phyloP scores from a whole-genome alignment of 768 basidiomycete genomes.

The Serendipita sp. region DNA sequence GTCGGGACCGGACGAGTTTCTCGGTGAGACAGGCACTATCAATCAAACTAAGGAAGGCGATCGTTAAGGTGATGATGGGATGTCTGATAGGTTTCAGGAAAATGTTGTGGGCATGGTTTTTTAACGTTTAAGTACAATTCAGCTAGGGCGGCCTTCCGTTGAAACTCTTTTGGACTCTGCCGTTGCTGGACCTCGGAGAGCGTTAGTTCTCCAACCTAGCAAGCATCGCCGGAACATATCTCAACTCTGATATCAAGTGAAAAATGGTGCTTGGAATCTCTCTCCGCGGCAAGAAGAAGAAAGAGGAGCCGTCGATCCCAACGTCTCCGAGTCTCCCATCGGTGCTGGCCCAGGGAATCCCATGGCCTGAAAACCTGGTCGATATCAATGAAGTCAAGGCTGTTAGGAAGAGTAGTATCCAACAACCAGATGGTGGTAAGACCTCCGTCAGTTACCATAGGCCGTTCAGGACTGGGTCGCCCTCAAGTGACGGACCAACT shows the following conservation, averaged over 20 bases:
- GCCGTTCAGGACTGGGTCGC: conserved; percentile 33
- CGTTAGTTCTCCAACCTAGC: background rate
- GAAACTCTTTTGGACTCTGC: background rate
- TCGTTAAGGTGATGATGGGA: no score
- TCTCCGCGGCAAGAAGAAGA: conserved; percentile 14
- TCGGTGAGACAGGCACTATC: no score
- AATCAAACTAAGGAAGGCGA: no score
- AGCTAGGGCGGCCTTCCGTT: background rate
- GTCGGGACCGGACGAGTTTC: no score
- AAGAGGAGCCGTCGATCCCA: conserved; percentile 36
- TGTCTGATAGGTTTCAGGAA: no score
- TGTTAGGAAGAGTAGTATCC: background rate
- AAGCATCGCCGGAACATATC: background rate
- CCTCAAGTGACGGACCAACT: conserved; percentile 7
- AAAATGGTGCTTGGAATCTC: conserved; percentile 13
- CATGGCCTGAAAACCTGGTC: conserved; percentile 74
- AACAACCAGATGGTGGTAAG: background rate
- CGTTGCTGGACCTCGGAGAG: background rate
- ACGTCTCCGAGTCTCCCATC: conserved; percentile 67
- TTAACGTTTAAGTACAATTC: background rate
- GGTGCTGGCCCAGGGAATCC: conserved; percentile 43
- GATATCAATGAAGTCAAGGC: conserved; percentile 31
- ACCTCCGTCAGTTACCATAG: conserved; percentile 42
- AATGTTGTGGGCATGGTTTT: background rate
- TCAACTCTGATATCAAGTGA: background rate